Evolutionary conservation across 1,284 basidiomycete species (phyloP).

Genomic region (Thelephora terrestris): DNA sequence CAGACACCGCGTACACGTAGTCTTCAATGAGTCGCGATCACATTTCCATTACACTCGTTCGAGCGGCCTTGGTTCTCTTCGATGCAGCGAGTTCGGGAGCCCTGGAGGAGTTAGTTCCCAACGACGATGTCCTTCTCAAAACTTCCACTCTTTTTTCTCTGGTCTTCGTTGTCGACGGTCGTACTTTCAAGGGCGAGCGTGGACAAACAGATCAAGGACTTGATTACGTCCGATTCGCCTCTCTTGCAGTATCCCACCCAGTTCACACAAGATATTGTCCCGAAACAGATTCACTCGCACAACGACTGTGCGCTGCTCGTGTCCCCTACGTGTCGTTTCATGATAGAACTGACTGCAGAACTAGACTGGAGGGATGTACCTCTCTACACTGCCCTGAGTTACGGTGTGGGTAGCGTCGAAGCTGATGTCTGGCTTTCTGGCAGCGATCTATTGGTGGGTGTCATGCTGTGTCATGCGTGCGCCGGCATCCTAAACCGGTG

Average conservation of each 20-base stretch:
- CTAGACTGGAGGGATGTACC: constrained; percentile 46
- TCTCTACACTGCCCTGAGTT: constrained; percentile 36
- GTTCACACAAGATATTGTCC: constrained; percentile 40
- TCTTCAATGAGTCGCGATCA: too few relatives aligned
- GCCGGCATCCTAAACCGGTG: not conserved
- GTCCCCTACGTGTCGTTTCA: not conserved
- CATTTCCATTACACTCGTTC: too few relatives aligned
- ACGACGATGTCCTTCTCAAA: not conserved
- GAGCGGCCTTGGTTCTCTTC: too few relatives aligned
- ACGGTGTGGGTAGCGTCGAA: constrained; percentile 43
- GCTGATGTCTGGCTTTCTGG: constrained; percentile 43
- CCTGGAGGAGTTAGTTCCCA: not conserved
- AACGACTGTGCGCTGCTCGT: constrained; percentile 35
- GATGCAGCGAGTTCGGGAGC: too few relatives aligned
- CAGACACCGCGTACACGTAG: too few relatives aligned
- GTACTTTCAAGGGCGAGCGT: constrained; percentile 20
- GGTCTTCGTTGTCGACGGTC: constrained; percentile 3
- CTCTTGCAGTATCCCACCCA: constrained; percentile 38
- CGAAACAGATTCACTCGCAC: constrained; percentile 43
- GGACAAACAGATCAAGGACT: constrained; percentile 26
- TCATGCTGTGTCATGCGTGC: constrained; percentile 4
- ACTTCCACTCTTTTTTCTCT: constrained; percentile 1
- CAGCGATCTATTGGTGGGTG: constrained; percentile 36
- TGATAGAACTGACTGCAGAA: not conserved
- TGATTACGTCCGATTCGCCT: constrained; percentile 33